Conservation (phyloP, 495 filamentous ascomycete species). For the Xylaria bambusicola region DNA sequence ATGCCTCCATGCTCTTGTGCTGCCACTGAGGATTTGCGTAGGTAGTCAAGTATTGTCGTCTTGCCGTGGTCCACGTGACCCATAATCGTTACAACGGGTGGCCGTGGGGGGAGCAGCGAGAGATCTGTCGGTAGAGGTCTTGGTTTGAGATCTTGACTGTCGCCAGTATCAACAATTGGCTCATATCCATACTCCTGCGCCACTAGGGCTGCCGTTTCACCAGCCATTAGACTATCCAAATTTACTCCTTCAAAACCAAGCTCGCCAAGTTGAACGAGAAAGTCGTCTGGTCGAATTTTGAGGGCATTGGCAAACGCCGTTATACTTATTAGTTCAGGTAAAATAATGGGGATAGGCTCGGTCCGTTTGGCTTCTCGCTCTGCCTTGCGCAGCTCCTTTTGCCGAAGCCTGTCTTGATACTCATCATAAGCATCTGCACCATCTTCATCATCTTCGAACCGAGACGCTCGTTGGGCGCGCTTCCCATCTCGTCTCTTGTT, state of each 20-base stretch:
- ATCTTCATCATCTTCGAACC: slow-evolving; percentile 17
- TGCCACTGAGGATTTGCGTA: slow-evolving; percentile 89
- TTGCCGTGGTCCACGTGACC: slow-evolving; percentile 99
- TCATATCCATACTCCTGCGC: slow-evolving; percentile 93
- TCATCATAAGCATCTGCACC: slow-evolving; percentile 39
- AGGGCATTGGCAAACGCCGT: slow-evolving; percentile 79
- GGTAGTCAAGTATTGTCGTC: slow-evolving; percentile 91
- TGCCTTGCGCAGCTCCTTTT: slow-evolving; percentile 41
- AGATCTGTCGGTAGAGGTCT: slow-evolving; percentile 70
- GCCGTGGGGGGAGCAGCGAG: slow-evolving; percentile 68
- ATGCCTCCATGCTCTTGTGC: slow-evolving; percentile 94
- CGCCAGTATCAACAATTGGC: slow-evolving; percentile 72
- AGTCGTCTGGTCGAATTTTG: slow-evolving; percentile 66
- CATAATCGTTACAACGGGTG: slow-evolving; percentile 99
- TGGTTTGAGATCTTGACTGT: slow-evolving; percentile 71
- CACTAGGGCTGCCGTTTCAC: slow-evolving; percentile 87
- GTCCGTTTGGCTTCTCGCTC: slow-evolving; percentile 36
- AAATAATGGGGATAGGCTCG: slow-evolving; percentile 54
- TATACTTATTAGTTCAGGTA: slow-evolving; percentile 91
- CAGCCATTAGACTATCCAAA: slow-evolving; percentile 79
- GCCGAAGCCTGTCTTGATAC: slow-evolving; percentile 37
- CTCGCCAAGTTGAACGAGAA: slow-evolving; percentile 71
- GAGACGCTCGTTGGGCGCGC: slow-evolving; percentile 16
- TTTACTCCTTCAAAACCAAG: slow-evolving; percentile 83
- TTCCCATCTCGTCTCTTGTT: slow-evolving; percentile 9